phyloP scores from a whole-genome alignment of 208 protist species.

The Tetramitus jugosus region DNA sequence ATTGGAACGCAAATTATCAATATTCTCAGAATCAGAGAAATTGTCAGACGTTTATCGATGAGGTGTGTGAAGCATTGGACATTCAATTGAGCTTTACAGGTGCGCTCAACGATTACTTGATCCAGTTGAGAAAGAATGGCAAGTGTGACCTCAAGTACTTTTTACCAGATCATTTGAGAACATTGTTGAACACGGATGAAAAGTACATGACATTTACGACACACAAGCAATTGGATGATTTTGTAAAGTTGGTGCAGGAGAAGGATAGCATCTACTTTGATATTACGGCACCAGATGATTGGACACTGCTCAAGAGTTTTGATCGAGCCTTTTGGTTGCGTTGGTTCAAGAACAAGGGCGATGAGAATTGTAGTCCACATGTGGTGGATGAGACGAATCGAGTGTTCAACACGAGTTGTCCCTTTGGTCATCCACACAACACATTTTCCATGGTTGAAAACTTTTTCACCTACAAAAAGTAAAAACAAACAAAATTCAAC shows the following conservation, averaged over 20 bases:
- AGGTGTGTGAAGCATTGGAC: neutral
- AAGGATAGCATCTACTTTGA: neutral
- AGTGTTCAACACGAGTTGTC: no score
- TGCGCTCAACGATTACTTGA: neutral
- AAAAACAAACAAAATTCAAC: no score
- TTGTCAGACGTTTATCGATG: constrained; percentile 5
- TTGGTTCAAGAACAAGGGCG: neutral
- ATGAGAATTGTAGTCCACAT: neutral
- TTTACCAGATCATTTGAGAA: no score
- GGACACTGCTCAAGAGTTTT: neutral
- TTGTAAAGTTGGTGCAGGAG: neutral
- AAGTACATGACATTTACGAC: neutral
- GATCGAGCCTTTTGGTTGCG: constrained; percentile 22
- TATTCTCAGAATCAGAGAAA: neutral
- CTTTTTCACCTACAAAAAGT: no score
- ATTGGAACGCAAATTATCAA: neutral
- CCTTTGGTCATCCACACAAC: neutral
- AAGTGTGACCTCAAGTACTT: neutral
- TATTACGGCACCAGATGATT: neutral
- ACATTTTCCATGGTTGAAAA: neutral
- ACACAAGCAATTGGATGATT: neutral
- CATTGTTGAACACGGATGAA: no score
- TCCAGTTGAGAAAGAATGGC: neutral
- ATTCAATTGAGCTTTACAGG: neutral
- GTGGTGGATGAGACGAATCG: no score